Percentiles rank a stretch among this genome's conserved stretches.
These are phyloP conservation scores for Daldinia decipiens DNA, from an alignment of 495 filamentous ascomycete genomes.

Conservation along the genomic window DNA sequence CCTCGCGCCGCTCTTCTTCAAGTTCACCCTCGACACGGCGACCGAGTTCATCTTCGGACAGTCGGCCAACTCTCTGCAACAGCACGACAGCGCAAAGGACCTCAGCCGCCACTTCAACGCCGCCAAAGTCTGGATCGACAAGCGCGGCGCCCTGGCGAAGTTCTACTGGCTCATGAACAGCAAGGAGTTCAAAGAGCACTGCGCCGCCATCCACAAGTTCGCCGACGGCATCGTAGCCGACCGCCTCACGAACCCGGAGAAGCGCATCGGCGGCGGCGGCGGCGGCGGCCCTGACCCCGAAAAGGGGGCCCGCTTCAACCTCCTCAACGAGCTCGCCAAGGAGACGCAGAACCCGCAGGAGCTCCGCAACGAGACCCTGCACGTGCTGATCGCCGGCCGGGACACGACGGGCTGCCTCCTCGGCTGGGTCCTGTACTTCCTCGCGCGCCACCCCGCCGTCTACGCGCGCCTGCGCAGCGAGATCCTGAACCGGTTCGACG, in stretches of 20 bases:
- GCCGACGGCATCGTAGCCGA: slow-evolving; percentile 62
- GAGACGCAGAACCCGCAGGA: slow-evolving; percentile 66
- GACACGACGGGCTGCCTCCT: slow-evolving; percentile 67
- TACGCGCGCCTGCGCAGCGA: slow-evolving; percentile 62
- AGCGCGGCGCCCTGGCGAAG: slow-evolving; percentile 55
- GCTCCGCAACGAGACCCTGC: slow-evolving; percentile 70
- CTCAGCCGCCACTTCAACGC: slow-evolving; percentile 59
- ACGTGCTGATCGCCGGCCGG: slow-evolving; percentile 70
- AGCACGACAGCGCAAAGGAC: slow-evolving; percentile 35
- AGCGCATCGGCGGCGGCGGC: slow-evolving; percentile 11
- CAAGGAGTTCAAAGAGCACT: slow-evolving; percentile 55
- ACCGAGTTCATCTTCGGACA: slow-evolving; percentile 81
- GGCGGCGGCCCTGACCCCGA: slow-evolving; percentile 5
- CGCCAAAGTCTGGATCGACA: slow-evolving; percentile 58
- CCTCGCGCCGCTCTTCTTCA: slow-evolving; percentile 72
- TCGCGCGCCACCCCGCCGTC: slow-evolving; percentile 59
- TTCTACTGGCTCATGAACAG: slow-evolving; percentile 61
- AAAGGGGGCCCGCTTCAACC: slow-evolving; percentile 62
- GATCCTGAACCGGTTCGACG: slow-evolving; percentile 56
- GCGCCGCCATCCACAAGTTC: slow-evolving; percentile 58
- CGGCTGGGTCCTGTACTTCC: slow-evolving; percentile 65
- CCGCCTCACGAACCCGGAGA: slow-evolving; percentile 22
- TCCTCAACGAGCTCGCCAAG: slow-evolving; percentile 71
- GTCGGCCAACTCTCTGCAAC: slow-evolving; percentile 51
- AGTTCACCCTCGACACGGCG: slow-evolving; percentile 73